Evolutionary conservation across 768 basidiomycete species (phyloP).

Genomic region (Asterophora parasitica): DNA sequence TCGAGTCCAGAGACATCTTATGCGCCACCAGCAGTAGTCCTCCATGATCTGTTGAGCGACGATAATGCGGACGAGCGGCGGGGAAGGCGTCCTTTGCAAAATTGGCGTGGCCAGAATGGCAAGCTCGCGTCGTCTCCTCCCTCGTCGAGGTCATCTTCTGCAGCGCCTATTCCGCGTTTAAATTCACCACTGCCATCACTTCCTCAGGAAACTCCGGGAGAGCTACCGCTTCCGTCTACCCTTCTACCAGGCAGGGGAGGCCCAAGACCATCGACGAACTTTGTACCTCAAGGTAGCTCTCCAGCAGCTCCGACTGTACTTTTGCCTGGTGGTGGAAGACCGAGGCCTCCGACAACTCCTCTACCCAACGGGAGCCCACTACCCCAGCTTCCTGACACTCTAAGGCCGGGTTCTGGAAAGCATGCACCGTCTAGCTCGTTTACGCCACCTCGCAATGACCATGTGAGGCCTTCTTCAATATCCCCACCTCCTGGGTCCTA

Average conservation of each 20-base stretch:
- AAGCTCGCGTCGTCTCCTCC: slow-evolving; percentile 18
- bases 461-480: slow-evolving; percentile 9
- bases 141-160: slow-evolving; percentile 18
- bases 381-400: slow-evolving; percentile 31
- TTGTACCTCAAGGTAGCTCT: slow-evolving; percentile 3
- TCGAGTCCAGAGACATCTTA: too few relatives aligned
- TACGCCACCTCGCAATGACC: slow-evolving; percentile 2
- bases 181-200: slow-evolving; percentile 37
- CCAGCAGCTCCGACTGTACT: slow-evolving; percentile 17
- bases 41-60: slow-evolving; percentile 14
- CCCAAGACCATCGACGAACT: slow-evolving; percentile 14
- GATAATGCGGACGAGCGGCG: slow-evolving; percentile 1
- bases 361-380: too few relatives aligned
- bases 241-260: slow-evolving; percentile 18
- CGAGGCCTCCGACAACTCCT: background rate
- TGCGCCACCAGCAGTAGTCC: slow-evolving; percentile 8
- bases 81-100: slow-evolving; percentile 1
- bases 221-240: slow-evolving; percentile 16
- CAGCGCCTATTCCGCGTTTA: slow-evolving; percentile 18
- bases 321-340: slow-evolving; percentile 17
- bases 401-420: slow-evolving; percentile 32
- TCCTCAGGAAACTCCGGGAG: slow-evolving; percentile 23
- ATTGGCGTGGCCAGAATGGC: background rate
- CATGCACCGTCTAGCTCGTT: slow-evolving; percentile 2
- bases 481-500: slow-evolving; percentile 1